These are phyloP conservation scores for Aspergillus caelatus DNA, from an alignment of 2,329 filamentous ascomycete species.

Conservation along the genomic window DNA sequence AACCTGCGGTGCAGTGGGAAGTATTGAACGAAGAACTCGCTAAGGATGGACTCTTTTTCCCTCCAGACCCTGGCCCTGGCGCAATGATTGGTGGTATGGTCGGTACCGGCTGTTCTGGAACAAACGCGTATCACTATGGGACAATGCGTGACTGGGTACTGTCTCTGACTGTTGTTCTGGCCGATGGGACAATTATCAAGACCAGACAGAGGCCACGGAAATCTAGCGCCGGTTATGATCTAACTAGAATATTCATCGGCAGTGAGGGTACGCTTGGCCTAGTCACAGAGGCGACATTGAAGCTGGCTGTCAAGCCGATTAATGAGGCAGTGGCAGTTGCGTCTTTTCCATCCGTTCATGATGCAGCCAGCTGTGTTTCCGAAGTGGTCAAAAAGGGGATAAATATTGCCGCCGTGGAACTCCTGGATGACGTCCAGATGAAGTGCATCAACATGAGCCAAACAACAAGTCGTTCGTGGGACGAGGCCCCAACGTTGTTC, in stretches of 20 bases:
- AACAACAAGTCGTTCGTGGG: constrained; percentile 59
- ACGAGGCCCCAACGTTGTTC: constrained; percentile 71
- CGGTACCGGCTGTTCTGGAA: constrained; percentile 63
- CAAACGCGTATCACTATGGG: constrained; percentile 88
- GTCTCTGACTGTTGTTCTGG: constrained; percentile 81
- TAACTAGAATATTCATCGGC: constrained; percentile 86
- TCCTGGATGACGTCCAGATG: constrained; percentile 92
- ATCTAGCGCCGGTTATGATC: constrained; percentile 87
- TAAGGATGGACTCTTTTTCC: constrained; percentile 81
- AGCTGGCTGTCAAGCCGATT: constrained; percentile 78
- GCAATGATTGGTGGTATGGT: constrained; percentile 83
- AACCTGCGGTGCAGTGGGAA: constrained; percentile 86
- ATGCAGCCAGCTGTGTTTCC: constrained; percentile 77
- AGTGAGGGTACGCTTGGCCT: constrained; percentile 90
- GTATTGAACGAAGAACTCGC: constrained; percentile 77
- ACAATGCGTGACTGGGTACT: constrained; percentile 96
- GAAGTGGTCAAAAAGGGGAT: constrained; percentile 78
- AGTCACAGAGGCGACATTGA: constrained; percentile 87
- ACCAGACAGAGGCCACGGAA: constrained; percentile 86
- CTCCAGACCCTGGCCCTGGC: constrained; percentile 85
- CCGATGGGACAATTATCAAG: constrained; percentile 90
- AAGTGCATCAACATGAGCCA: constrained; percentile 62
- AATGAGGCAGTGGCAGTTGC: constrained; percentile 79
- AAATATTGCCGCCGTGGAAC: constrained; percentile 84
- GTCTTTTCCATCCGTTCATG: constrained; percentile 66